phyloP scores from a whole-genome alignment of 768 basidiomycete species.

The Hirschioporus abietinus region DNA sequence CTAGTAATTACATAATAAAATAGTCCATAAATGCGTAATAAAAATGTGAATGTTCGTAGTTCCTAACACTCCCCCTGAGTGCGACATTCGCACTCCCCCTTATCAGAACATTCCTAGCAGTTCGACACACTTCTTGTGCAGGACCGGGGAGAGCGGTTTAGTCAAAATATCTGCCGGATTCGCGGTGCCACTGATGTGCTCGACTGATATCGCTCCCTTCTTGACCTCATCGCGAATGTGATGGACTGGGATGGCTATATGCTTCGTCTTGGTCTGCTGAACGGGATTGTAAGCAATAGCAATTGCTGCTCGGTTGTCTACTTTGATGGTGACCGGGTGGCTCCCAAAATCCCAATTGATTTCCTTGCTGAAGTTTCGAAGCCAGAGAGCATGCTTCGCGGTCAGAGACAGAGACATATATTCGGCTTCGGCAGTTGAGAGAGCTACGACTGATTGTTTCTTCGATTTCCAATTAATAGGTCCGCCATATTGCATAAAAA shows the following conservation, averaged over 20 bases:
- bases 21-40: no score
- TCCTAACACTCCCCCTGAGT: not conserved
- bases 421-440: conserved; percentile 36
- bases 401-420: conserved; percentile 30
- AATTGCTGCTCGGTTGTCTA: conserved; percentile 27
- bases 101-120: not conserved
- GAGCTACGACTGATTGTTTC: conserved; percentile 29
- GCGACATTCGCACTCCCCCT: not conserved
- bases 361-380: conserved; percentile 13
- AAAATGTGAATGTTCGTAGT: not conserved
- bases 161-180: conserved; percentile 22
- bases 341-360: not conserved
- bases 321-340: not conserved
- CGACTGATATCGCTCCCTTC: conserved; percentile 13
- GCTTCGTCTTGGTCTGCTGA: conserved; percentile 30
- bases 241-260: conserved; percentile 33
- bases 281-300: conserved; percentile 23
- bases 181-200: conserved; percentile 15
- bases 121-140: not conserved
- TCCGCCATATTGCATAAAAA: conserved; percentile 24
- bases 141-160: conserved; percentile 6
- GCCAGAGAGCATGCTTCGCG: conserved; percentile 19
- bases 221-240: conserved; percentile 25
- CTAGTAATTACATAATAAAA: no score
- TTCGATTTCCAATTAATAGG: conserved; percentile 29